phyloP scores from a whole-genome alignment of 176 grass and related monocot genomes.

The Panicum miliaceum region DNA sequence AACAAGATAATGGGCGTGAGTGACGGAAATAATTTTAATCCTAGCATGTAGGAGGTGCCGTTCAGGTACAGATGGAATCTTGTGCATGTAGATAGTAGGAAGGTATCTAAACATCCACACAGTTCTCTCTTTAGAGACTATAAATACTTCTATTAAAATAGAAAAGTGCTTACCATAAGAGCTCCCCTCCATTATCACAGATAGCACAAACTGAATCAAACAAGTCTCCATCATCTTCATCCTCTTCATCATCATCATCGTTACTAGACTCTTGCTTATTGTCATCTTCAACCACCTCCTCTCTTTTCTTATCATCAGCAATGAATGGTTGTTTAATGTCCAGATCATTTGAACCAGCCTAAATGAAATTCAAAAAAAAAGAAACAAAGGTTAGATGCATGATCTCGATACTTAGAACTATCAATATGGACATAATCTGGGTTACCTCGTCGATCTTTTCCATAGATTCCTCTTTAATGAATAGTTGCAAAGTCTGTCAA shows the following conservation, averaged over 20 bases:
- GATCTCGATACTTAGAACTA: neutral
- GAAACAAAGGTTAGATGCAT: neutral
- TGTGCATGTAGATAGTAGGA: too few species aligned
- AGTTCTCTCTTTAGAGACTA: neutral
- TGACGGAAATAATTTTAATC: too few species aligned
- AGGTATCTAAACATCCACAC: neutral
- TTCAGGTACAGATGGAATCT: too few species aligned
- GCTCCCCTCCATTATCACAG: slow-evolving; percentile 76
- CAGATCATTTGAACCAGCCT: slow-evolving; percentile 47
- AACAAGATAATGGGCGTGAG: too few species aligned
- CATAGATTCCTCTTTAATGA: slow-evolving; percentile 5
- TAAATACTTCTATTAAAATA: neutral
- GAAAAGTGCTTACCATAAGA: slow-evolving; percentile 55
- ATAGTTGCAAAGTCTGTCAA: slow-evolving; percentile 36
- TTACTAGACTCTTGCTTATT: slow-evolving; percentile 42
- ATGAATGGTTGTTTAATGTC: slow-evolving; percentile 46
- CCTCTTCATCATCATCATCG: slow-evolving; percentile 51
- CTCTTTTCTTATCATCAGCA: slow-evolving; percentile 41
- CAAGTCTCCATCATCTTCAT: slow-evolving; percentile 53
- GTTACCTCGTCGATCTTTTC: slow-evolving; percentile 11
- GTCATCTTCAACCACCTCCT: slow-evolving; percentile 42
- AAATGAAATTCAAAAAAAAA: slow-evolving; percentile 12
- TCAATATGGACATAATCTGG: neutral
- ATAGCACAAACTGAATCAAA: slow-evolving; percentile 76
- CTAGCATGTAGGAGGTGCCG: too few species aligned